Base-by-base conservation (phyloP, 495 filamentous ascomycete genomes). In the Penicillium cinerascens region DNA sequence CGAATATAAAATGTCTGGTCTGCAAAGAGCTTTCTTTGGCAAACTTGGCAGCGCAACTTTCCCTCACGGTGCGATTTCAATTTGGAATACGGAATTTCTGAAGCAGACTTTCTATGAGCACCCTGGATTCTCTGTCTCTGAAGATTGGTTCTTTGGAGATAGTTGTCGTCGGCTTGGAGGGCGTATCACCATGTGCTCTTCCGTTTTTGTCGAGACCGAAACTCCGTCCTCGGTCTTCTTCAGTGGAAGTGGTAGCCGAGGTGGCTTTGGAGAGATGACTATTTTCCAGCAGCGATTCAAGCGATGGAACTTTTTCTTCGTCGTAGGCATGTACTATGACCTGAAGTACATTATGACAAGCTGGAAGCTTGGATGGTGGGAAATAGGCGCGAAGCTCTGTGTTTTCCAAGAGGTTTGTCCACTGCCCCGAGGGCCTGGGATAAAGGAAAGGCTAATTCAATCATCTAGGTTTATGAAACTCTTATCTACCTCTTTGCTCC, bases 391-490 rank as follows among this genome's bases (percentile, higher is more conserved):
- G 1, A 78, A 78, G 71, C 82, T 90, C 47, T 87, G 87, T 63
- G 80, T 82, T 18, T 84, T 87, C 3, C 86, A 90, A 69, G 82
- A 86, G 54, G n/a, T n/a, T n/a, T n/a, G n/a, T n/a, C n/a, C n/a
- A n/a, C n/a, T n/a, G n/a, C n/a, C n/a, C n/a, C n/a, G n/a, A n/a
- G n/a, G n/a, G n/a, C n/a, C n/a, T n/a, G n/a, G n/a, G n/a, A n/a
- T n/a, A n/a, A n/a, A n/a, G n/a, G n/a, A n/a, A n/a, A n/a, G n/a
- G n/a, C n/a, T n/a, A n/a, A n/a, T n/a, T n/a, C n/a, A n/a, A n/a
- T n/a, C n/a, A n/a, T n/a, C n/a, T n/a, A n/a, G n/a, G 72, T 78
- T 10, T 78, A 78, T 51, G 77, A 79, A 49, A 76, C 76, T 6
- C 46, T 79, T 0, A 61, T 78, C 21, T 75, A 72, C 49, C 54